Percentiles rank a stretch among this genome's conserved stretches.
Evolutionary conservation across 2,329 filamentous ascomycete species (phyloP).

Genomic region (Volutella citrinella): DNA sequence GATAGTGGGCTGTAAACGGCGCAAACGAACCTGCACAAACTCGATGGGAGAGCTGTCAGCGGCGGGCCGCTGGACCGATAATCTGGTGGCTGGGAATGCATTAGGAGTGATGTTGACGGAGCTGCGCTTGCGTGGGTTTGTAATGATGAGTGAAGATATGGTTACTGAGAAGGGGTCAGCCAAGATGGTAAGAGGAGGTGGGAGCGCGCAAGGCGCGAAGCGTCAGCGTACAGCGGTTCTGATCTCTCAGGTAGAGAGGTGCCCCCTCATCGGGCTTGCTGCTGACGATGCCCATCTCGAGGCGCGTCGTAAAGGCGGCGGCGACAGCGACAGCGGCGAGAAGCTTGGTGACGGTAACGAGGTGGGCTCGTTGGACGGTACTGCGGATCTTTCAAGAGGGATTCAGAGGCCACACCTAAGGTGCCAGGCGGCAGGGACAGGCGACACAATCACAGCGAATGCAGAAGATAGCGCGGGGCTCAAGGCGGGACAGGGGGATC

Average conservation of each 20-base stretch:
- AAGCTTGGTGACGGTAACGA: constrained; percentile 1
- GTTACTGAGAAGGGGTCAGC: constrained; percentile 59
- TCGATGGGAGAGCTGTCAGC: constrained; percentile 78
- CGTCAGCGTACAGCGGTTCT: constrained; percentile 76
- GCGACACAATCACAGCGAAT: constrained; percentile 21
- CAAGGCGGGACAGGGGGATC: constrained; percentile 26
- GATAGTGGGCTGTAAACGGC: no score
- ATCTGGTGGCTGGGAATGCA: constrained; percentile 78
- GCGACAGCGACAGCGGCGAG: constrained; percentile 17
- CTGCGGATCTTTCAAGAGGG: not conserved
- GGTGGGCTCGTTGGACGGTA: not conserved
- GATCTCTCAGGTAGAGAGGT: constrained; percentile 82
- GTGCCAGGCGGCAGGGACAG: constrained; percentile 11
- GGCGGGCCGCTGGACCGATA: constrained; percentile 67
- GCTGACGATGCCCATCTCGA: constrained; percentile 85
- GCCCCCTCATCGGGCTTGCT: constrained; percentile 84
- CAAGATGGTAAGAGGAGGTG: constrained; percentile 10
- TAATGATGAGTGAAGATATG: constrained; percentile 78
- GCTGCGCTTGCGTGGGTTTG: constrained; percentile 73
- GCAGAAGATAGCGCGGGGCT: constrained; percentile 24
- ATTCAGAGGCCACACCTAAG: not conserved
- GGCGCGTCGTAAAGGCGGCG: constrained; percentile 16
- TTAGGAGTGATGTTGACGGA: constrained; percentile 80
- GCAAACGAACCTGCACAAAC: constrained; percentile 76
- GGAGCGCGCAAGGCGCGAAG: not conserved